These are phyloP conservation scores for Candida manassasensis DNA, from an alignment of 805 yeast species.

Conservation along the genomic window DNA sequence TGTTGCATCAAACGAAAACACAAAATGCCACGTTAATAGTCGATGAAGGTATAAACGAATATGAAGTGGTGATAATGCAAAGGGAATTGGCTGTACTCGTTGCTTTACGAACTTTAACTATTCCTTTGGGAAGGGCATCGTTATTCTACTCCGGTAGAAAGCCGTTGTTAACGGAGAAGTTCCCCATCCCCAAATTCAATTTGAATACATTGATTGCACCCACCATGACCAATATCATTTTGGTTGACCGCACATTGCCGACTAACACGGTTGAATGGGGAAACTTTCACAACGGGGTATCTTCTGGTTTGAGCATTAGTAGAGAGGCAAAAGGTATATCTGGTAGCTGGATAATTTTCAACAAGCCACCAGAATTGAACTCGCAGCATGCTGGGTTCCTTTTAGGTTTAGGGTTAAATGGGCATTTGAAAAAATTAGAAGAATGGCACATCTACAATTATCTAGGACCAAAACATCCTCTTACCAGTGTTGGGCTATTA, in stretches of 20 bases:
- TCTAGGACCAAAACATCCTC: constrained; percentile 80
- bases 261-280: constrained; percentile 67
- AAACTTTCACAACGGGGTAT: constrained; percentile 85
- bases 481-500: constrained; percentile 80
- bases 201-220: constrained; percentile 65
- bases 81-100: constrained; percentile 56
- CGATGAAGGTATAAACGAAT: constrained; percentile 44
- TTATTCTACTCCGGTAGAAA: constrained; percentile 60
- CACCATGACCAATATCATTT: constrained; percentile 54
- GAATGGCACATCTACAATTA: constrained; percentile 97
- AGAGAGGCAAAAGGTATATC: constrained; percentile 61
- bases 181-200: constrained; percentile 73
- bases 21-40: constrained; percentile 47
- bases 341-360: constrained; percentile 90
- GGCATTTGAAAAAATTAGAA: constrained; percentile 75
- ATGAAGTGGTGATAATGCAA: constrained; percentile 51
- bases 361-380: constrained; percentile 63
- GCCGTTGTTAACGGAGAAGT: constrained; percentile 82
- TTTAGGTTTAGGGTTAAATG: constrained; percentile 88
- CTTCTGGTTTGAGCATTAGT: constrained; percentile 77
- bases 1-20: constrained; percentile 64
- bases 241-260: constrained; percentile 52
- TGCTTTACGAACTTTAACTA: constrained; percentile 67
- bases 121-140: constrained; percentile 77
- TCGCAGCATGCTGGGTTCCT: constrained; percentile 93